These are phyloP conservation scores for Pseudogymnoascus sp. DNA, from an alignment of 2,329 filamentous ascomycete genomes.

Conservation along the genomic window DNA sequence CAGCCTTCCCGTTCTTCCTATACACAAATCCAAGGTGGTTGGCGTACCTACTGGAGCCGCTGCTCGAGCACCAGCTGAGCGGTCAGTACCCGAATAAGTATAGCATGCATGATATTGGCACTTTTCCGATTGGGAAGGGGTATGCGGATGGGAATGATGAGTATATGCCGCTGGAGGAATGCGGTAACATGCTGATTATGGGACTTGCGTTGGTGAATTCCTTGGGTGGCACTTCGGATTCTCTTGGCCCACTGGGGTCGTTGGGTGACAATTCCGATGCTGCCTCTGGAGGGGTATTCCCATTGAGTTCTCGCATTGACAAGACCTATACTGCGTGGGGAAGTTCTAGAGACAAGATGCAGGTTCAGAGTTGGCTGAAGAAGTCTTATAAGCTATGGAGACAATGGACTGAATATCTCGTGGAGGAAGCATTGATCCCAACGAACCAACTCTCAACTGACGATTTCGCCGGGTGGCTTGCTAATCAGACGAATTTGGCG, in stretches of 20 bases:
- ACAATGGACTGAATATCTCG: slow-evolving; percentile 61
- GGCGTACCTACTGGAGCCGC: slow-evolving; percentile 67
- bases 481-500: slow-evolving; percentile 62
- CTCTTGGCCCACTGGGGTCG: not conserved
- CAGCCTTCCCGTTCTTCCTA: slow-evolving; percentile 75
- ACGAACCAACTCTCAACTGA: slow-evolving; percentile 61
- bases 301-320: slow-evolving; percentile 35
- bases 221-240: slow-evolving; percentile 31
- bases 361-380: slow-evolving; percentile 53
- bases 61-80: slow-evolving; percentile 73
- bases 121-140: slow-evolving; percentile 68
- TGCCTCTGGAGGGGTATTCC: slow-evolving; percentile 20
- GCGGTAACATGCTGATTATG: slow-evolving; percentile 62
- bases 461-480: slow-evolving; percentile 61
- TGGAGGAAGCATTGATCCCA: slow-evolving; percentile 54
- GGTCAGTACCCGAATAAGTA: slow-evolving; percentile 79
- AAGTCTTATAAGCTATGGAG: slow-evolving; percentile 56
- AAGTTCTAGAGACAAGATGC: slow-evolving; percentile 43
- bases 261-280: slow-evolving; percentile 16
- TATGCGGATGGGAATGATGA: slow-evolving; percentile 56
- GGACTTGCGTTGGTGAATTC: slow-evolving; percentile 69
- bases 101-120: slow-evolving; percentile 67
- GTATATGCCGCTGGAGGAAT: slow-evolving; percentile 60
- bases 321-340: slow-evolving; percentile 56
- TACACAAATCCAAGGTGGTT: slow-evolving; percentile 79